Evolutionary conservation across 2,329 filamentous ascomycete genomes (phyloP).

Genomic region (Magnaporthiopsis rhizophila): DNA sequence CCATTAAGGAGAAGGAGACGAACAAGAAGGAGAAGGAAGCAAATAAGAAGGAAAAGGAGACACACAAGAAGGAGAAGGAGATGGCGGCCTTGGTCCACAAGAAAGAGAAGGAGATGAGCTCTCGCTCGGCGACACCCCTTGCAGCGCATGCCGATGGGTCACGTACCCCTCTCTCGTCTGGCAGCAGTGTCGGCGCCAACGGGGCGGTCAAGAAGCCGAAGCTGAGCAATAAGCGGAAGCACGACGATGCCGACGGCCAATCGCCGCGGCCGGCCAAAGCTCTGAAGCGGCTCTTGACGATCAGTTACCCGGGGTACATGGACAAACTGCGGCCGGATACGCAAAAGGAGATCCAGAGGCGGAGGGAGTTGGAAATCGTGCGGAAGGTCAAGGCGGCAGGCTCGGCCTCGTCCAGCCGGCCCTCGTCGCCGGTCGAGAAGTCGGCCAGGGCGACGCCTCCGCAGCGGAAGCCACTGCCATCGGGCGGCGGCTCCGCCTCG

Average conservation of each 20-base stretch:
- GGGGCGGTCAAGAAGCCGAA: conserved; percentile 7
- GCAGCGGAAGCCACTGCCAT: conserved; percentile 8
- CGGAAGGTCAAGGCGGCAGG: background rate
- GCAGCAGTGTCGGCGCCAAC: background rate
- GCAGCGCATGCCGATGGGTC: background rate
- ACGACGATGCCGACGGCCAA: conserved; percentile 16
- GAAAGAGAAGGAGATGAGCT: background rate
- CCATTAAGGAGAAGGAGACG: background rate
- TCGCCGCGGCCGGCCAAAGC: conserved; percentile 20
- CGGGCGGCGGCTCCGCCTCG: background rate
- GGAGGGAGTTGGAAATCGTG: background rate
- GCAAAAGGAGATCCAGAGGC: conserved; percentile 11
- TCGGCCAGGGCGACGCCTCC: conserved; percentile 5
- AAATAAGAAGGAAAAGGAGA: background rate
- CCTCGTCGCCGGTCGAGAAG: conserved; percentile 3
- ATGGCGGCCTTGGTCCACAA: background rate
- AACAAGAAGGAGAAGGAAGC: background rate
- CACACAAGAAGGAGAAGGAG: no score
- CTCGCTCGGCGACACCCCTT: conserved; percentile 4
- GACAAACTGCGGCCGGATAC: conserved; percentile 10
- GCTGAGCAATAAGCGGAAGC: conserved; percentile 21
- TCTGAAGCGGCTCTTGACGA: conserved; percentile 10
- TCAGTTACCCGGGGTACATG: background rate
- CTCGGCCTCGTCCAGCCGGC: background rate
- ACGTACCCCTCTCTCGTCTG: background rate